These are phyloP conservation scores for Geum urbanum DNA, from an alignment of 306 rosid species.

Conservation along the genomic window DNA sequence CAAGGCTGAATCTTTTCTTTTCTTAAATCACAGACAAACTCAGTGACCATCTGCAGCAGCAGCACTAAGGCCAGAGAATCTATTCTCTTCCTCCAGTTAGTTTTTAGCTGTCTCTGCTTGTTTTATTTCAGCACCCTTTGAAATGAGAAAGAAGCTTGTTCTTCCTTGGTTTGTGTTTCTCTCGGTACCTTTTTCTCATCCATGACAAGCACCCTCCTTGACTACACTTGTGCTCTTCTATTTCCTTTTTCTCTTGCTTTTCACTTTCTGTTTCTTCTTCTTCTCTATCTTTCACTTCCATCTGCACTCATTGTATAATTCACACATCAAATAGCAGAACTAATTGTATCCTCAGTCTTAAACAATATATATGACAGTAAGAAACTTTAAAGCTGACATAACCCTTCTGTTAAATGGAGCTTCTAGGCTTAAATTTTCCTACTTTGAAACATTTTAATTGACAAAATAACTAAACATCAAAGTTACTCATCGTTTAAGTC, in stretches of 20 bases:
- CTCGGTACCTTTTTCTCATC: conserved; percentile 62
- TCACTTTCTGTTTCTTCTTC: conserved; percentile 35
- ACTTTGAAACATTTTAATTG: too few relatives aligned
- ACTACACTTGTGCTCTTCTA: conserved; percentile 34
- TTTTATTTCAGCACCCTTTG: conserved; percentile 38
- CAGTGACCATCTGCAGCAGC: conserved; percentile 30
- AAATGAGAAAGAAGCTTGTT: conserved; percentile 41
- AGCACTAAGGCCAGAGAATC: conserved; percentile 26
- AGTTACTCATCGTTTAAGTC: too few relatives aligned
- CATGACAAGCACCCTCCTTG: conserved; percentile 81
- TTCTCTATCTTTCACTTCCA: conserved; percentile 47
- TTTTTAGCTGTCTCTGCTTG: background rate
- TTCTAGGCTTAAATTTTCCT: background rate
- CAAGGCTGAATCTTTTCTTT: conserved; percentile 32
- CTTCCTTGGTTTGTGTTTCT: conserved; percentile 51
- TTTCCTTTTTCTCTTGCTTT: conserved; percentile 23
- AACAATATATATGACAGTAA: background rate
- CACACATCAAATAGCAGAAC: conserved; percentile 29
- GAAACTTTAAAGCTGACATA: background rate
- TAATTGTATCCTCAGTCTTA: too few relatives aligned
- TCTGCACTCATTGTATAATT: conserved; percentile 44
- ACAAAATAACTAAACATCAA: too few relatives aligned
- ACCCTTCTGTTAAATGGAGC: background rate
- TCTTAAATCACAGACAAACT: conserved; percentile 8
- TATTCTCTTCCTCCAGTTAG: conserved; percentile 16